Conservation (phyloP, 2,329 filamentous ascomycete genomes). For the Aspergillus novoparasiticus region DNA sequence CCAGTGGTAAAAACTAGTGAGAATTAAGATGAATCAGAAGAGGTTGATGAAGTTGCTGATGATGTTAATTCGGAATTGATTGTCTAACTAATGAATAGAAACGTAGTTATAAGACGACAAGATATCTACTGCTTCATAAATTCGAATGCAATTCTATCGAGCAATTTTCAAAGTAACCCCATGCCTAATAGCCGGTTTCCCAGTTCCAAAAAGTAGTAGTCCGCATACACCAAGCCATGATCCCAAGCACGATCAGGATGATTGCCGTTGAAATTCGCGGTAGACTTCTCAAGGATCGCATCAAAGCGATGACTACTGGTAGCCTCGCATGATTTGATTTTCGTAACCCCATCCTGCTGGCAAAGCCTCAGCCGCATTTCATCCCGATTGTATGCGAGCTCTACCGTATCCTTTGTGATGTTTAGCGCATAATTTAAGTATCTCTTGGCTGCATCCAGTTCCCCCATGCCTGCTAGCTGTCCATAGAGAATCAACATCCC, state of each 20-base stretch:
- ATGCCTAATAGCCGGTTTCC: conserved; percentile 43
- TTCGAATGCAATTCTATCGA: not conserved
- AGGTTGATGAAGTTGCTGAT: no score
- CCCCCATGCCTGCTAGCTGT: conserved; percentile 7
- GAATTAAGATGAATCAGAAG: no score
- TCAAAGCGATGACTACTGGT: conserved; percentile 34
- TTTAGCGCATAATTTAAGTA: conserved; percentile 13
- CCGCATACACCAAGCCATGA: conserved; percentile 47
- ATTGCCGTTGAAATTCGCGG: conserved; percentile 42
- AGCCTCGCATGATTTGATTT: conserved; percentile 5
- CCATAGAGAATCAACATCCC: conserved; percentile 45
- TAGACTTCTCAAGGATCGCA: conserved; percentile 40
- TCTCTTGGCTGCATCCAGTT: not conserved
- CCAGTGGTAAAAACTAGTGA: no score
- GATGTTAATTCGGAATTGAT: no score
- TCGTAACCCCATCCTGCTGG: not conserved
- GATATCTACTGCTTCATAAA: not conserved
- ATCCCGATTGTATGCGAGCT: not conserved
- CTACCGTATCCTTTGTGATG: conserved; percentile 16
- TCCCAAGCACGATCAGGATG: conserved; percentile 39
- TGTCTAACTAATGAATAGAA: not conserved
- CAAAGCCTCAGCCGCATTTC: not conserved
- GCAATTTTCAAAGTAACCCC: conserved; percentile 13
- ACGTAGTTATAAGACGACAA: not conserved
- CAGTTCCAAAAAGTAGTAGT: conserved; percentile 47